Conservation (phyloP, 345 rosid species). For the Boechera stricta region DNA sequence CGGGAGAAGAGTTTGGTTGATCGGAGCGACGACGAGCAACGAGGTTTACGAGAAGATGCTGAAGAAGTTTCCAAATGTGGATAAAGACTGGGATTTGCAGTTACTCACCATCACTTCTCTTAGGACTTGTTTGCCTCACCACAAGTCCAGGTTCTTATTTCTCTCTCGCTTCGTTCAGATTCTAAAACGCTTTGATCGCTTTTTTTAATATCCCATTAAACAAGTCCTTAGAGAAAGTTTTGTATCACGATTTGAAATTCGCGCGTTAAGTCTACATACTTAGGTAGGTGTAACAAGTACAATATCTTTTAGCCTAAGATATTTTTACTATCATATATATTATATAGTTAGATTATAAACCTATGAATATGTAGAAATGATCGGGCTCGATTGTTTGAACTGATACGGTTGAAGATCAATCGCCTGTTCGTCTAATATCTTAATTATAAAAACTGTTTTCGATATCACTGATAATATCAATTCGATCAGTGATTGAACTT, state of each 20-base stretch:
- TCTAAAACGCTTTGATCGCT: conserved; percentile 9
- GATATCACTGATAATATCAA: no score
- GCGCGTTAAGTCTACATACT: conserved; percentile 9
- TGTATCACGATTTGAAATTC: not conserved
- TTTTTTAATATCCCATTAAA: not conserved
- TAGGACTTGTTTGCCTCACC: conserved; percentile 55
- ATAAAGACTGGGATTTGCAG: conserved; percentile 86
- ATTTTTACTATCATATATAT: no score
- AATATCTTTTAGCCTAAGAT: not conserved
- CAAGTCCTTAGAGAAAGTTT: not conserved
- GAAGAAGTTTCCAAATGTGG: conserved; percentile 59
- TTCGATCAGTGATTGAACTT: no score
- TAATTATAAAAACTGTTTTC: no score
- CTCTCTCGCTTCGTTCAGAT: conserved; percentile 2
- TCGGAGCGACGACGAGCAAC: conserved; percentile 63
- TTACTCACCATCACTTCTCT: conserved; percentile 69
- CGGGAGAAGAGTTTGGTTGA: conserved; percentile 61
- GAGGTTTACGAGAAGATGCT: conserved; percentile 65
- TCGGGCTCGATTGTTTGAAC: not conserved
- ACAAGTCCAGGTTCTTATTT: conserved; percentile 67
- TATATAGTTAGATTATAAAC: no score
- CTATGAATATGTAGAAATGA: not conserved
- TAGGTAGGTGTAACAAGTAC: not conserved
- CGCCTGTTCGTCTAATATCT: no score
- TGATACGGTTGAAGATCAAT: not conserved